These are phyloP conservation scores for Microdochium nivale DNA, from an alignment of 2,329 filamentous ascomycete genomes.

Conservation along the genomic window DNA sequence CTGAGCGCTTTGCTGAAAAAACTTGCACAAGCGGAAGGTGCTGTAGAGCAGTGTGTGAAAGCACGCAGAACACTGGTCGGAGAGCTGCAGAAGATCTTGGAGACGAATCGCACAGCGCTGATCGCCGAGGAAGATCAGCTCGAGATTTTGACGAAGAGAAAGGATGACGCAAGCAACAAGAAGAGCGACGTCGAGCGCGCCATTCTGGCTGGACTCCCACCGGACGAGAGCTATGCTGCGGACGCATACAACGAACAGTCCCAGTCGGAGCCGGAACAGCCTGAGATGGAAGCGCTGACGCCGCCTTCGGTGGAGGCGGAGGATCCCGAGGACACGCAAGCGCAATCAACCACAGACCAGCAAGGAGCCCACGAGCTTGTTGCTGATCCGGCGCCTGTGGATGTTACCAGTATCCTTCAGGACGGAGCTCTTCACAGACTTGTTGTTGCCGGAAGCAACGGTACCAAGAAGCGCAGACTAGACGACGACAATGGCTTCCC, in stretches of 20 bases:
- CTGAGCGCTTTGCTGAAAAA: slow-evolving; percentile 85
- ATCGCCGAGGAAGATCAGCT: slow-evolving; percentile 59
- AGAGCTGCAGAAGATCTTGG: slow-evolving; percentile 74
- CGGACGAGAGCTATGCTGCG: slow-evolving; percentile 40
- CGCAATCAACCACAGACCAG: slow-evolving; percentile 8
- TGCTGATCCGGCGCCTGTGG: slow-evolving; percentile 22
- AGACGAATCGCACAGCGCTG: slow-evolving; percentile 62
- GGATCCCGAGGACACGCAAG: slow-evolving; percentile 7
- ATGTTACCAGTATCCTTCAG: slow-evolving; percentile 30
- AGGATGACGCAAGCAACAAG: slow-evolving; percentile 65
- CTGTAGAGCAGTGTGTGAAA: slow-evolving; percentile 83
- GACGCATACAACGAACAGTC: slow-evolving; percentile 36
- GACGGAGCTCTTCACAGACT: slow-evolving; percentile 14
- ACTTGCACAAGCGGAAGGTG: slow-evolving; percentile 78
- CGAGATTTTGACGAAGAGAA: slow-evolving; percentile 57
- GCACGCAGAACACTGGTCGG: slow-evolving; percentile 70
- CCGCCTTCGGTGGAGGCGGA: slow-evolving; percentile 52
- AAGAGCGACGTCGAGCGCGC: slow-evolving; percentile 84
- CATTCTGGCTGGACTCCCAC: slow-evolving; percentile 75
- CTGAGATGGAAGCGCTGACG: slow-evolving; percentile 78
- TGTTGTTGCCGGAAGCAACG: slow-evolving; percentile 39
- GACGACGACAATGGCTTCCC: slow-evolving; percentile 43
- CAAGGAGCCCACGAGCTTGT: slow-evolving; percentile 10
- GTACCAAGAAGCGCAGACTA: slow-evolving; percentile 47
- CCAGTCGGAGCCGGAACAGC: slow-evolving; percentile 57